Evolutionary conservation across 2,329 filamentous ascomycete genomes (phyloP), one percentile per base, ranked within the genome.

Genomic region (Aspergillus caelatus): DNA sequence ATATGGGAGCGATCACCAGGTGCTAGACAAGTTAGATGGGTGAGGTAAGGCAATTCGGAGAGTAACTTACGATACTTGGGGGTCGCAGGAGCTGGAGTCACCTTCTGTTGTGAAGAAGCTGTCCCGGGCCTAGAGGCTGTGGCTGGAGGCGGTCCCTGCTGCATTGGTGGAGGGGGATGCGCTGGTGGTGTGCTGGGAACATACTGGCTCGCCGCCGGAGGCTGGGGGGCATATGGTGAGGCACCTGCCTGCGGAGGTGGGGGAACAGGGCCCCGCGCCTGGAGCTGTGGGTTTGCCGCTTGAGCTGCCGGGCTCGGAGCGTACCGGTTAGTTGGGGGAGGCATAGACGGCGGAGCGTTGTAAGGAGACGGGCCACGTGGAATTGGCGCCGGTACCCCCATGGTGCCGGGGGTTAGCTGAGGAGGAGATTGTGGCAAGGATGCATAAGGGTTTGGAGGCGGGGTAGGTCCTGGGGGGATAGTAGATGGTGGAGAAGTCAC

Each of bases 1-100:
- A 99, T 97, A 77, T 98, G 93, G 23, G 91, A 92, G 57, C 94
- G 89, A 77, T 98, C 94, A 70, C 94, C 94, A 48, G 91, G 79
- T 65, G 85, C 84, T 77, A 26, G 53, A 50, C 45, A 57, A 62
- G 59, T 73, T 64, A 71, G 65, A 43, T 59, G 52, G n/a, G 34
- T 52, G 63, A 19, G 28, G 36, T 45, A 16, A 45, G 5, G 2
- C 36, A 11, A 21, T 19, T 39, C 26, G 16, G 0, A 50, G 11
- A 28, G 43, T 26, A 23, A 84, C 86, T 83, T 81, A 81, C 93
- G 92, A 74, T 95, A 86, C 75, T 88, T 93, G 32, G 87, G 79
- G 14, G 88, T 83, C 26, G 85, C 75, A 43, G 84, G 77, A 16
- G 34, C 34, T 16, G 34, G 34, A 36, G 81, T 74, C 41, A 81